phyloP scores from a whole-genome alignment of 2,329 filamentous ascomycete species.

The Biscogniauxia mediterranea region DNA sequence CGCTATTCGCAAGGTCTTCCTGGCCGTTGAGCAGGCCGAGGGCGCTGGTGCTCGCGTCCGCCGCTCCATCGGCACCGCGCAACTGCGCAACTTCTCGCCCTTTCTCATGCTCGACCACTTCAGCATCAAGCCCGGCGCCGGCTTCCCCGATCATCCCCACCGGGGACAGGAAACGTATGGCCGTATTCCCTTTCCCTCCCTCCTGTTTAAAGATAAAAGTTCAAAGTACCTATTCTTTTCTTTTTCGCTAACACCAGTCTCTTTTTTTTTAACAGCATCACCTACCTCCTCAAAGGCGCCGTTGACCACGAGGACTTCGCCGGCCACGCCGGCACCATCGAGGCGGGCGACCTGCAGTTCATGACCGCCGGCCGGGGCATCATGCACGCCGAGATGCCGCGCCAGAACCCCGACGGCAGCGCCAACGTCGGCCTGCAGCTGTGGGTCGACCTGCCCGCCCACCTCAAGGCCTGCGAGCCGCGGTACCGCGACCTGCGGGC shows the following conservation, averaged over 20 bases:
- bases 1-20: constrained; percentile 77
- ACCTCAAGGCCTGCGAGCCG: constrained; percentile 85
- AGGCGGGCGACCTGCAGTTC: constrained; percentile 89
- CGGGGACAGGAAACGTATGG: constrained; percentile 70
- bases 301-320: constrained; percentile 38
- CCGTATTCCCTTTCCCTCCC: constrained; percentile 1
- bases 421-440: constrained; percentile 87
- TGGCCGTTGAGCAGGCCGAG: constrained; percentile 82
- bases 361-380: constrained; percentile 94
- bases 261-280: constrained; percentile 14
- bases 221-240: not conserved
- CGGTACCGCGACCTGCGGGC: constrained; percentile 84
- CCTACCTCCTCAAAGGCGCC: constrained; percentile 75
- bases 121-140: constrained; percentile 72
- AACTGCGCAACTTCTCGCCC: constrained; percentile 82
- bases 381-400: constrained; percentile 94
- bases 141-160: constrained; percentile 85
- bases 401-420: constrained; percentile 70
- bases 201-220: too few relatives aligned
- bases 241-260: not conserved
- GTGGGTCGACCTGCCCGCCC: constrained; percentile 86
- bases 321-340: constrained; percentile 68
- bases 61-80: constrained; percentile 80
- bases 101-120: constrained; percentile 98
- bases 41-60: constrained; percentile 85